Evolutionary conservation across 2,329 filamentous ascomycete species (phyloP).

Genomic region (Aciculosporium take): DNA sequence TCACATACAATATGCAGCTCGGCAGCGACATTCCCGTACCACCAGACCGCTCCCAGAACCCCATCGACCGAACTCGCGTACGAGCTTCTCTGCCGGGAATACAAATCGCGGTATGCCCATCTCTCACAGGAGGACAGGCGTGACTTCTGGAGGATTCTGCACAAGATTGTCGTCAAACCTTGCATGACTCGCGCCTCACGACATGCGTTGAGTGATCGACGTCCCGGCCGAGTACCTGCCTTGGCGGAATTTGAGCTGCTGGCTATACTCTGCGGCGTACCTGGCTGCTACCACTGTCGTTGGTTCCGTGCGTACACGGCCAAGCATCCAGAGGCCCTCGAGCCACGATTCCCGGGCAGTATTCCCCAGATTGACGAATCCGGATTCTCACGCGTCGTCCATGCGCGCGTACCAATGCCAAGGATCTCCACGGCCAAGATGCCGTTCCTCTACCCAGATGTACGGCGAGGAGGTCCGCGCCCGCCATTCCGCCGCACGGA

Average conservation of each 20-base stretch:
- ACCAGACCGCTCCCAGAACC: neutral
- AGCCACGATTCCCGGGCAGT: neutral
- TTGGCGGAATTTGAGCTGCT: neutral
- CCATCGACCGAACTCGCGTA: neutral
- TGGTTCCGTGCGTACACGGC: neutral
- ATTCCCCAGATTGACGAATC: neutral
- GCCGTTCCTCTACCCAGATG: neutral
- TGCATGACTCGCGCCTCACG: neutral
- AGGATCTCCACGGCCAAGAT: neutral
- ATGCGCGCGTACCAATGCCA: neutral
- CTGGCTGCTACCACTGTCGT: neutral
- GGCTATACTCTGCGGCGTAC: neutral
- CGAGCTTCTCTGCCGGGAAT: neutral
- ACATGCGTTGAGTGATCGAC: neutral
- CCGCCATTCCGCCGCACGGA: no score
- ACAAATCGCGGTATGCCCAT: neutral
- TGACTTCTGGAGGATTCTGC: neutral
- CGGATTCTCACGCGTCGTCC: neutral
- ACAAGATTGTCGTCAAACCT: neutral
- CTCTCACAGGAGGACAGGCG: neutral
- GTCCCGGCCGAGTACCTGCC: neutral
- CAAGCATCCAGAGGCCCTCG: neutral
- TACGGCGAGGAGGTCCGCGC: neutral
- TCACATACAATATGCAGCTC: neutral
- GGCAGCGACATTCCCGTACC: neutral